phyloP scores from a whole-genome alignment of 352 stramenopile species.

The Pythium brassicae region DNA sequence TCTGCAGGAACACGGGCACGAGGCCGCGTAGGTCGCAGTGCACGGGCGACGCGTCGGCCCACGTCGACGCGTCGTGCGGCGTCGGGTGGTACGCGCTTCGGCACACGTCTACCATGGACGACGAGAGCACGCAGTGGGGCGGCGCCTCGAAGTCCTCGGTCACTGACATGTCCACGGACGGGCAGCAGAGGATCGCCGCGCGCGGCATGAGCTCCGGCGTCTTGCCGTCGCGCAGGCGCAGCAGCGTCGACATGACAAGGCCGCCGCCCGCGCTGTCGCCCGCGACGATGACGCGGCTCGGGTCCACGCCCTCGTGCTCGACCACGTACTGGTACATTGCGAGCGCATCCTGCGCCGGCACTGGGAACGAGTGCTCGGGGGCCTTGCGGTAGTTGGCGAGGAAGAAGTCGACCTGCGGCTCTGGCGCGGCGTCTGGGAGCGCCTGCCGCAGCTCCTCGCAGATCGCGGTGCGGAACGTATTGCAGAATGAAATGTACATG shows the following conservation, averaged over 20 bases:
- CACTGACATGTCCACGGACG: slow-evolving; percentile 22
- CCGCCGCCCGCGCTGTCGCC: slow-evolving; percentile 45
- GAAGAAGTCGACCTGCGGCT: slow-evolving; percentile 26
- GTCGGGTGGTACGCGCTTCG: slow-evolving; percentile 20
- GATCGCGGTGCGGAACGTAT: slow-evolving; percentile 19
- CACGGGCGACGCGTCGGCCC: slow-evolving; percentile 31
- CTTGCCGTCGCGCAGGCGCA: slow-evolving; percentile 28
- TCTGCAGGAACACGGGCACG: slow-evolving; percentile 39
- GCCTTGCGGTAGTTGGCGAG: slow-evolving; percentile 51
- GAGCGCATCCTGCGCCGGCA: slow-evolving; percentile 29
- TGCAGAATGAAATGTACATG: slow-evolving; percentile 39
- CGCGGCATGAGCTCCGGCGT: slow-evolving; percentile 13
- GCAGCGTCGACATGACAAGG: slow-evolving; percentile 39
- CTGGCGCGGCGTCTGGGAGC: not conserved
- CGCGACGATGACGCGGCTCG: slow-evolving; percentile 34
- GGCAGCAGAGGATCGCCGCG: slow-evolving; percentile 28
- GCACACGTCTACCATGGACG: slow-evolving; percentile 14
- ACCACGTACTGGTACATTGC: slow-evolving; percentile 38
- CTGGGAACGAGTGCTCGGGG: slow-evolving; percentile 35
- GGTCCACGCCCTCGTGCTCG: slow-evolving; percentile 18
- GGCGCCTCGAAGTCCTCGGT: slow-evolving; percentile 8
- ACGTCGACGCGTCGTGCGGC: slow-evolving; percentile 22
- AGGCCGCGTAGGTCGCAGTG: slow-evolving; percentile 38
- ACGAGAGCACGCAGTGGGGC: slow-evolving; percentile 31
- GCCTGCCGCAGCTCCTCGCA: slow-evolving; percentile 13